Percentiles rank a stretch among this genome's conserved stretches.
Conservation (phyloP, 192 early-diverging fungal genomes). For the Coemansia sp. region DNA sequence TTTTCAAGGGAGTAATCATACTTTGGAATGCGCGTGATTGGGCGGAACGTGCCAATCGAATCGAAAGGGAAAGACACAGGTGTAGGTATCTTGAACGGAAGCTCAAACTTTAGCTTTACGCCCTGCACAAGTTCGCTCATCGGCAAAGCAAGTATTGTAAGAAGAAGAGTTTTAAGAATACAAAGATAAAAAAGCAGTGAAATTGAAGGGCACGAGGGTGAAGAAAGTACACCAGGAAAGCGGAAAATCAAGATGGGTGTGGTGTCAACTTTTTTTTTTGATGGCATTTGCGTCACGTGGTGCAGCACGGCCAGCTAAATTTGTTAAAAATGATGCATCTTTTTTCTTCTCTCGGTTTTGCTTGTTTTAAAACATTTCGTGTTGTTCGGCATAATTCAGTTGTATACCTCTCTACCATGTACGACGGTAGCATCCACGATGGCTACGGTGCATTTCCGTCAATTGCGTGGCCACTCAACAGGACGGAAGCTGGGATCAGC, state of each 20-base stretch:
- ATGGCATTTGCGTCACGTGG: slow-evolving; percentile 2
- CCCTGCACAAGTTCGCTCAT: slow-evolving; percentile 51
- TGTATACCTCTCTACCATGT: background rate
- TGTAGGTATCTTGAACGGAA: slow-evolving; percentile 47
- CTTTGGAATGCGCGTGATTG: slow-evolving; percentile 54
- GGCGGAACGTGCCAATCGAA: slow-evolving; percentile 50
- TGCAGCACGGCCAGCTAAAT: background rate
- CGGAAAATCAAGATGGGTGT: background rate
- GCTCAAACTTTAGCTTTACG: slow-evolving; percentile 53
- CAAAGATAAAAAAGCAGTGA: background rate
- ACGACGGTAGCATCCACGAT: background rate
- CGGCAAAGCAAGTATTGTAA: background rate
- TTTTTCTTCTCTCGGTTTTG: background rate
- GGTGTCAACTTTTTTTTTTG: too few species aligned
- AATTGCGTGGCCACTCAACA: slow-evolving; percentile 41
- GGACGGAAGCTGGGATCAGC: slow-evolving; percentile 13
- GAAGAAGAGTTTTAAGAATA: slow-evolving; percentile 1
- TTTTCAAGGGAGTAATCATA: slow-evolving; percentile 59
- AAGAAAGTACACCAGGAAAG: background rate
- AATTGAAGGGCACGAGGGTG: background rate
- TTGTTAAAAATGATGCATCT: background rate
- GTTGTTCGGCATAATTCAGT: background rate
- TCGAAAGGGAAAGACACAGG: slow-evolving; percentile 58
- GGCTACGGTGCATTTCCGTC: slow-evolving; percentile 23
- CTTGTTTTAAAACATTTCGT: background rate